Evolutionary conservation across 805 yeast species (phyloP).

Genomic region (Suhomyces faveliae): DNA sequence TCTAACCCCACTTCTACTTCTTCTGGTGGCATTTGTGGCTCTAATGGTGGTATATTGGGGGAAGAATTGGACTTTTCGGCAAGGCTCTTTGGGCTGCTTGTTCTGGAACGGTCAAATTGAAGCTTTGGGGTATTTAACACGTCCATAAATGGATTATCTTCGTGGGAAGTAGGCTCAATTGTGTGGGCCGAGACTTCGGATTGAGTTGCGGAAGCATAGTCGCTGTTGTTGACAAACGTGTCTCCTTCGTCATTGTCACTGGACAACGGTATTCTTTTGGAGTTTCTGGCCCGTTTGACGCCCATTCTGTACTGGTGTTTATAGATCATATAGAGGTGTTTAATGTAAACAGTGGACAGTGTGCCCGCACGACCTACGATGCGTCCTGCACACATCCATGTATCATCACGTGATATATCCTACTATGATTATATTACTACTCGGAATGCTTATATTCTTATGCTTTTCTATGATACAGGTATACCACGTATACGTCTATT

Average conservation of each 20-base stretch:
- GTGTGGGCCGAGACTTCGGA: neutral
- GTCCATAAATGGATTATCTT: neutral
- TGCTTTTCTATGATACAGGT: neutral
- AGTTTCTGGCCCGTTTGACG: slow-evolving; percentile 10
- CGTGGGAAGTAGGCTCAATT: neutral
- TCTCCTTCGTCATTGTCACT: slow-evolving; percentile 19
- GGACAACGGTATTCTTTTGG: slow-evolving; percentile 11
- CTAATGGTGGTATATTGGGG: neutral
- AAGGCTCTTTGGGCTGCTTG: neutral
- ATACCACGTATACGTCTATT: slow-evolving; percentile 6
- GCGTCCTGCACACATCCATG: too few species aligned
- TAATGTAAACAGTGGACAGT: neutral
- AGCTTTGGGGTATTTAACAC: too few species aligned
- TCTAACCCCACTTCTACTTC: neutral
- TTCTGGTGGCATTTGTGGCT: neutral
- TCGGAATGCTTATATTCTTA: neutral
- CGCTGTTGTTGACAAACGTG: slow-evolving; percentile 43
- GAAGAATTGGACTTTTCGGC: neutral
- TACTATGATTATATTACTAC: too few species aligned
- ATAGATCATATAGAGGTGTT: neutral
- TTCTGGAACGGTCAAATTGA: neutral
- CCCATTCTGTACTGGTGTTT: slow-evolving; percentile 4
- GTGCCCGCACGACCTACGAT: neutral
- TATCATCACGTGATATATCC: neutral
- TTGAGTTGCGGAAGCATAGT: slow-evolving; percentile 13